Evolutionary conservation across 2,329 filamentous ascomycete species (phyloP).

Genomic region (Trichophaea hybrida): DNA sequence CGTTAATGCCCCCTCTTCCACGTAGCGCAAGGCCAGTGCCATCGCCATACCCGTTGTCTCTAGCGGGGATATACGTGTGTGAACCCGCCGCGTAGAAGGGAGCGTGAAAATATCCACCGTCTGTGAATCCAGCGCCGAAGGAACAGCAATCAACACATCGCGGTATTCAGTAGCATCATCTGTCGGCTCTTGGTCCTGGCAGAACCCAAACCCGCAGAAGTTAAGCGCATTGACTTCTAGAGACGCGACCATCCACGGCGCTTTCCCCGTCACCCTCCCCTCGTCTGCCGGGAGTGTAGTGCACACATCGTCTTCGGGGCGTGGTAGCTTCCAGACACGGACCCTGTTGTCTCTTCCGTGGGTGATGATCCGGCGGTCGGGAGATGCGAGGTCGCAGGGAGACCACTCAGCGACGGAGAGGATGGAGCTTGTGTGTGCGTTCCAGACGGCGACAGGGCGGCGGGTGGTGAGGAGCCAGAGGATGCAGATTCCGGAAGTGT

Average conservation of each 20-base stretch:
- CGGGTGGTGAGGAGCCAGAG: constrained; percentile 75
- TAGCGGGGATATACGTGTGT: not conserved
- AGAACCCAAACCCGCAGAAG: constrained; percentile 66
- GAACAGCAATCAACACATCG: constrained; percentile 56
- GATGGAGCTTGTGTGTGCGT: constrained; percentile 63
- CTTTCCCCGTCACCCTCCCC: constrained; percentile 35
- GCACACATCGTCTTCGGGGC: constrained; percentile 48
- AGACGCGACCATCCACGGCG: constrained; percentile 75
- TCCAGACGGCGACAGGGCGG: constrained; percentile 72
- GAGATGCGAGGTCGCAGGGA: not conserved
- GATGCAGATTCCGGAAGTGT: constrained; percentile 78
- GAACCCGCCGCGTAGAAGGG: constrained; percentile 51
- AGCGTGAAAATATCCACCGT: constrained; percentile 71
- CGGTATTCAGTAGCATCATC: not conserved
- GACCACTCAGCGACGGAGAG: constrained; percentile 45
- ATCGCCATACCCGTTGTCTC: constrained; percentile 61
- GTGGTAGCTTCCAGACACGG: constrained; percentile 62
- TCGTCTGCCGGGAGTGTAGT: not conserved
- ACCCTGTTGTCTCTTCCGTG: constrained; percentile 84
- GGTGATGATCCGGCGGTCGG: constrained; percentile 35
- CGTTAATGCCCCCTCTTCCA: constrained; percentile 37
- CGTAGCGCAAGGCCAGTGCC: constrained; percentile 52
- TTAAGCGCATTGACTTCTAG: constrained; percentile 86
- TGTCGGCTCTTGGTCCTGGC: constrained; percentile 11
- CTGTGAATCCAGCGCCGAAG: constrained; percentile 60